Evolutionary conservation across 345 rosid species (phyloP).

Genomic region (Linum trigynum): DNA sequence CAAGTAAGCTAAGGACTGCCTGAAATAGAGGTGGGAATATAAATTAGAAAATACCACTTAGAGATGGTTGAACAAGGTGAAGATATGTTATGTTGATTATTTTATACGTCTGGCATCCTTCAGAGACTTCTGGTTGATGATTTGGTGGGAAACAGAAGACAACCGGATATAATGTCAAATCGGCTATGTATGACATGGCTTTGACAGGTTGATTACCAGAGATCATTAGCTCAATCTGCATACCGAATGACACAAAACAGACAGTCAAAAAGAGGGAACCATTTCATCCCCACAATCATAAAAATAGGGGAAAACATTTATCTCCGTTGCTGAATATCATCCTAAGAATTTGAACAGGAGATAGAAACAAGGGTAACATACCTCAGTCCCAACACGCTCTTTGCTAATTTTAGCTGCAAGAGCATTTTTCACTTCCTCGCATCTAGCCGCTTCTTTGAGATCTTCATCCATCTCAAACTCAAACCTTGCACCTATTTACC

Average conservation of each 20-base stretch:
- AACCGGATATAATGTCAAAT: conserved; percentile 54
- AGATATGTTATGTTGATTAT: conserved; percentile 4
- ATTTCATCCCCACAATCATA: neutral
- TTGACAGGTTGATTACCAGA: conserved; percentile 72
- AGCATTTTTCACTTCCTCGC: conserved; percentile 68
- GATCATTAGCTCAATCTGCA: conserved; percentile 85
- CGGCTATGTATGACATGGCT: conserved; percentile 46
- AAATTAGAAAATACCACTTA: conserved; percentile 4
- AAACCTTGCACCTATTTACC: conserved; percentile 76
- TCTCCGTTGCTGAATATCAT: conserved; percentile 1
- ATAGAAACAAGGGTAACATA: conserved; percentile 24
- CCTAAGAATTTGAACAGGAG: neutral
- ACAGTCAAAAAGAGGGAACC: conserved; percentile 10
- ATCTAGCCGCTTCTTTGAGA: conserved; percentile 62
- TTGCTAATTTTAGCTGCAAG: conserved; percentile 80
- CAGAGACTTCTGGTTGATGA: conserved; percentile 42
- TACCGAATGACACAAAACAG: conserved; percentile 10
- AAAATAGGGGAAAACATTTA: neutral
- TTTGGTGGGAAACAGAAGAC: conserved; percentile 57
- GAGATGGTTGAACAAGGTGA: neutral
- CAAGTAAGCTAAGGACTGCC: conserved; percentile 56
- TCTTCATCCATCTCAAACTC: conserved; percentile 61
- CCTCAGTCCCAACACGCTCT: conserved; percentile 91
- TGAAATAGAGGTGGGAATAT: conserved; percentile 17
- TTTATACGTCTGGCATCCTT: conserved; percentile 50